Evolutionary conservation across 495 filamentous ascomycete genomes (phyloP).

Genomic region (Penicillium nucicola): DNA sequence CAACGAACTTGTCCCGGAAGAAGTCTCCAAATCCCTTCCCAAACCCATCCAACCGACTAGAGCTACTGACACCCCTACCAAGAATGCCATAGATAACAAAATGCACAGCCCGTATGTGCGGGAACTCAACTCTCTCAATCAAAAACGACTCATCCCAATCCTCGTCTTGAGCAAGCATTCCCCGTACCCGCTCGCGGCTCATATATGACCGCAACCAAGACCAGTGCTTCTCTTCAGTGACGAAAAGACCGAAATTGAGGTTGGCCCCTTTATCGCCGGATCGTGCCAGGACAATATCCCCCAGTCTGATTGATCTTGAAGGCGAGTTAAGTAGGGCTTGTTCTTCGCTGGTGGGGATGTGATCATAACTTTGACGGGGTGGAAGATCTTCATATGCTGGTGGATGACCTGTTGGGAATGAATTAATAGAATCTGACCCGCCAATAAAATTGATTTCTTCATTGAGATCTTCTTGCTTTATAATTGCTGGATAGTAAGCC

Average conservation of each 20-base stretch:
- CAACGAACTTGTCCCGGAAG: slow-evolving; percentile 41
- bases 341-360: neutral
- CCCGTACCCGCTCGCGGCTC: slow-evolving; percentile 28
- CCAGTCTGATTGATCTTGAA: slow-evolving; percentile 21
- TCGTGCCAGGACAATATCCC: slow-evolving; percentile 38
- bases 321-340: neutral
- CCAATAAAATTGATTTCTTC: slow-evolving; percentile 21
- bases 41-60: slow-evolving; percentile 43
- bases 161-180: slow-evolving; percentile 28
- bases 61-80: slow-evolving; percentile 48
- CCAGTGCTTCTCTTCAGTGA: slow-evolving; percentile 32
- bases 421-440: neutral
- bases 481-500: slow-evolving; percentile 31
- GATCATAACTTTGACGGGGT: slow-evolving; percentile 19
- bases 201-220: slow-evolving; percentile 45
- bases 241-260: slow-evolving; percentile 48
- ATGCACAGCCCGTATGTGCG: slow-evolving; percentile 38
- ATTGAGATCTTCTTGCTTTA: slow-evolving; percentile 19
- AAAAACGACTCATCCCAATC: slow-evolving; percentile 35
- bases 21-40: slow-evolving; percentile 53
- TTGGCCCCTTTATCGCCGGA: slow-evolving; percentile 52
- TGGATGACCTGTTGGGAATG: slow-evolving; percentile 17
- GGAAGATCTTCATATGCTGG: slow-evolving; percentile 8
- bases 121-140: slow-evolving; percentile 48
- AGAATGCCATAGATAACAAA: slow-evolving; percentile 51